Conservation (phyloP, 2,329 filamentous ascomycete species). For the Fusarium sublunatum region DNA sequence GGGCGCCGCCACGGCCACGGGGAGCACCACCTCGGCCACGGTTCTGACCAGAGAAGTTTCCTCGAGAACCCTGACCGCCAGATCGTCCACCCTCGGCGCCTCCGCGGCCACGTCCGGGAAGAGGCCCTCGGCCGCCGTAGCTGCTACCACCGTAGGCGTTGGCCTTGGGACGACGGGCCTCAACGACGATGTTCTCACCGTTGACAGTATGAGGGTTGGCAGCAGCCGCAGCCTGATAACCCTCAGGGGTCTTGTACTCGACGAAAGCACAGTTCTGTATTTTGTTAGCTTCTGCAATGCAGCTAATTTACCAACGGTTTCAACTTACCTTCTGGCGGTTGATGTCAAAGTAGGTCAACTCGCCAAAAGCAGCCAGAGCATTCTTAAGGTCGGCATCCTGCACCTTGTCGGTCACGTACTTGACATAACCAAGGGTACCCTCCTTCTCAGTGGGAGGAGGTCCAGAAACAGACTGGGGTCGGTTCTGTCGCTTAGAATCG, state of each 20-base stretch:
- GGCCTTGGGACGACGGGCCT: slow-evolving; percentile 85
- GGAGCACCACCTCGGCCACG: slow-evolving; percentile 75
- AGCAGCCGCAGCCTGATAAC: slow-evolving; percentile 83
- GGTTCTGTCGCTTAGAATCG: slow-evolving; percentile 86
- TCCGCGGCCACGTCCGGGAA: slow-evolving; percentile 73
- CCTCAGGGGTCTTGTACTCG: slow-evolving; percentile 84
- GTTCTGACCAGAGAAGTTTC: slow-evolving; percentile 74
- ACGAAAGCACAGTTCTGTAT: slow-evolving; percentile 94
- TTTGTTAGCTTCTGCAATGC: slow-evolving; percentile 26
- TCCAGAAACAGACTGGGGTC: slow-evolving; percentile 73
- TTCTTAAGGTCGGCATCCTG: slow-evolving; percentile 77
- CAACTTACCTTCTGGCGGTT: slow-evolving; percentile 81
- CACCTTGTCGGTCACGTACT: slow-evolving; percentile 93
- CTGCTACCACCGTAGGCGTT: slow-evolving; percentile 77
- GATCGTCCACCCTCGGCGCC: slow-evolving; percentile 69
- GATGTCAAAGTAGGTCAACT: slow-evolving; percentile 79
- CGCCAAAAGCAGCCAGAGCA: slow-evolving; percentile 77
- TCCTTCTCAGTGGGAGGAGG: slow-evolving; percentile 74
- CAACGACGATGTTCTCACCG: slow-evolving; percentile 84
- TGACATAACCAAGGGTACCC: slow-evolving; percentile 87
- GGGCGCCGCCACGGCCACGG: slow-evolving; percentile 71
- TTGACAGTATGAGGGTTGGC: slow-evolving; percentile 89
- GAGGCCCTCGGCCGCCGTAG: slow-evolving; percentile 71
- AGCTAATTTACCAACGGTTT: not conserved
- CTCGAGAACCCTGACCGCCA: slow-evolving; percentile 72